phyloP scores from a whole-genome alignment of 1,284 basidiomycete genomes.

The Heliocybe sulcata region DNA sequence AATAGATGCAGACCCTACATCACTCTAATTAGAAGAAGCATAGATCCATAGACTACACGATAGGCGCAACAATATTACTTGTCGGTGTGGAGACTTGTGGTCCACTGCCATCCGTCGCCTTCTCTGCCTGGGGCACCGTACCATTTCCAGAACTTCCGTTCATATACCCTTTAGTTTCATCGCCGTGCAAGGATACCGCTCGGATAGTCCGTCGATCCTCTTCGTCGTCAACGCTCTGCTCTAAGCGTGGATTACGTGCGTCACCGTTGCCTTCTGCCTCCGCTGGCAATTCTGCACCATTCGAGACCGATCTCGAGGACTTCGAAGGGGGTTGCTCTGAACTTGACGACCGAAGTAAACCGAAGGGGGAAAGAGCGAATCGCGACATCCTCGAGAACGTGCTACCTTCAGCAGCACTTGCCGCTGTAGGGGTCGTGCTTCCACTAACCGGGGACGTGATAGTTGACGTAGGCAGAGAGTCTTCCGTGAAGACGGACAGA shows the following conservation, averaged over 20 bases:
- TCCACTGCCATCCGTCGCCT: background rate
- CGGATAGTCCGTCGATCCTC: conserved; percentile 58
- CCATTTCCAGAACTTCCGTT: background rate
- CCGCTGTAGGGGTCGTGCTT: conserved; percentile 41
- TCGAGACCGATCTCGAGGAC: background rate
- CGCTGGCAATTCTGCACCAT: background rate
- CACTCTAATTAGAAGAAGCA: background rate
- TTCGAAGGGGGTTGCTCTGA: conserved; percentile 18
- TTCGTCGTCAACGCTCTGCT: conserved; percentile 25
- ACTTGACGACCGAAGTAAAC: conserved; percentile 52
- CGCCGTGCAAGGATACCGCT: conserved; percentile 8
- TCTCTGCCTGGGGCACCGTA: background rate
- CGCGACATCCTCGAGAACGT: conserved; percentile 29
- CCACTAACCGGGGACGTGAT: conserved; percentile 35
- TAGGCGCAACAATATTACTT: background rate
- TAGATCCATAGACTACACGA: background rate
- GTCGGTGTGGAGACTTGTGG: background rate
- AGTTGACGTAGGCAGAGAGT: background rate
- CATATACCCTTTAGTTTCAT: background rate
- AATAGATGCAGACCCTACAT: background rate
- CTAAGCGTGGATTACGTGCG: background rate
- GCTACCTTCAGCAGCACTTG: conserved; percentile 18
- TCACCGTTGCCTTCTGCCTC: background rate
- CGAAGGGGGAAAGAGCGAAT: conserved; percentile 55
- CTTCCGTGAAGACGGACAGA: background rate